Base-by-base conservation (phyloP, 2,329 filamentous ascomycete genomes). In the Hymenoscyphus fraxineus region DNA sequence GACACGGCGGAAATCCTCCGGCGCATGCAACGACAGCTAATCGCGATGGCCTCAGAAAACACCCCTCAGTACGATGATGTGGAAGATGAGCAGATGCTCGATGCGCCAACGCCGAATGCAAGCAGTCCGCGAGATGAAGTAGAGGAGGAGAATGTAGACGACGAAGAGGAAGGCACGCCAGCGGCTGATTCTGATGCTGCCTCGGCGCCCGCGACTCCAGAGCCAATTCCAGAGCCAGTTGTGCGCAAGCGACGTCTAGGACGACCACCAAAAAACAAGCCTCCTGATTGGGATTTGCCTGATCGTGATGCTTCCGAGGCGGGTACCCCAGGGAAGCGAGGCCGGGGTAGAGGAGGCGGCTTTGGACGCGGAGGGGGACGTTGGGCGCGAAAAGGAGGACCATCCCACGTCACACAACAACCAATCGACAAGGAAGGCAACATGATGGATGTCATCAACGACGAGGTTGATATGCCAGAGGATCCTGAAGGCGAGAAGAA, bases 401-500 rank as follows among this genome's bases (percentile, higher is more conserved):
- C 88, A 15, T 88, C 89, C 47, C 91, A 93, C 73, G 88, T 91
- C 59, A 92, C 88, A 1, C 87, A 93, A 73, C 91, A 96, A 66
- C 88, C 92, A 5, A 89, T 97, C 66, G 95, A 98, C 77, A 96
- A 96, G 74, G 93, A 97, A 73, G 95, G 95, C 60, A 97, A 93
- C 65, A 88, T 92, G 78, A 89, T 94, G 79, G 90, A 95, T 73
- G 94, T 99, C 64, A 84, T 92, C 66, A 85, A 97, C 74, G 95
- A 99, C 73, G 95, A 99, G 79, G 92, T 96, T 56, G 90, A 89
- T 40, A 82, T 99, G 56, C 92, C 93, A 0, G 90, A 93, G 68
- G 94, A 98, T 72, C 79, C 88, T 1, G 92, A 94, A 74, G 95
- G 95, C 70, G 93, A 97, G 79, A 86, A 86, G 68, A 99, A 98